These are phyloP conservation scores for Boletus mariae DNA, from an alignment of 1,284 basidiomycete species.

Conservation along the genomic window DNA sequence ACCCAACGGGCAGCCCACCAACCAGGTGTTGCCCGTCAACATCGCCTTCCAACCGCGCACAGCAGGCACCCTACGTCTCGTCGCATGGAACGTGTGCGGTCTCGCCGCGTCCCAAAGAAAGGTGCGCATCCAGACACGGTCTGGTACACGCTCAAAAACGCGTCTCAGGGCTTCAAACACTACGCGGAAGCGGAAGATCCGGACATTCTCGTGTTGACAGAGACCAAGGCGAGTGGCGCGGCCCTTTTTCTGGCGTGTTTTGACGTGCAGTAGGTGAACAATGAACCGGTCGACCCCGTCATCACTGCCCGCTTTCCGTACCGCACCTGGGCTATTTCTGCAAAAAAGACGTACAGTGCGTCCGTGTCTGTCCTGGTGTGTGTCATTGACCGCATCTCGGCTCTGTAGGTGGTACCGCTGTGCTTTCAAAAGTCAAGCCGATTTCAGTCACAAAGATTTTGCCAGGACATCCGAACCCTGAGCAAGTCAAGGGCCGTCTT, in stretches of 20 bases:
- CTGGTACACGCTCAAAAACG: neutral
- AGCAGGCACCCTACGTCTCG: slow-evolving; percentile 52
- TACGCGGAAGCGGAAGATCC: slow-evolving; percentile 83
- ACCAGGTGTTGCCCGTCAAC: slow-evolving; percentile 64
- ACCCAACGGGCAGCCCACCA: slow-evolving; percentile 60
- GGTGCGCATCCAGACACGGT: slow-evolving; percentile 36
- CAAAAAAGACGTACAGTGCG: slow-evolving; percentile 74
- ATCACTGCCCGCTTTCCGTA: slow-evolving; percentile 61
- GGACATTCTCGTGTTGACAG: slow-evolving; percentile 75
- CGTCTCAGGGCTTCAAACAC: slow-evolving; percentile 64
- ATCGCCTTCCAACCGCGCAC: slow-evolving; percentile 55
- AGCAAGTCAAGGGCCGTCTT: slow-evolving; percentile 68
- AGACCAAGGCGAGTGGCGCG: slow-evolving; percentile 61
- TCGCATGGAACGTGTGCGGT: slow-evolving; percentile 75
- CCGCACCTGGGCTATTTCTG: slow-evolving; percentile 71
- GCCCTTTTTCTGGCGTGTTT: neutral
- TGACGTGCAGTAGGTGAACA: slow-evolving; percentile 51
- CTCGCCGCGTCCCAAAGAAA: slow-evolving; percentile 69
- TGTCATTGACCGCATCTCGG: neutral
- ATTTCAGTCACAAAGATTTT: slow-evolving; percentile 63
- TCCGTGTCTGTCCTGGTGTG: neutral
- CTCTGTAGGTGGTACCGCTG: slow-evolving; percentile 71
- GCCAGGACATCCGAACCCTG: slow-evolving; percentile 67
- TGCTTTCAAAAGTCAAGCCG: slow-evolving; percentile 77
- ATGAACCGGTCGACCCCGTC: slow-evolving; percentile 55